Evolutionary conservation across 2,329 filamentous ascomycete genomes (phyloP).

Genomic region (Verticillium dahliae): DNA sequence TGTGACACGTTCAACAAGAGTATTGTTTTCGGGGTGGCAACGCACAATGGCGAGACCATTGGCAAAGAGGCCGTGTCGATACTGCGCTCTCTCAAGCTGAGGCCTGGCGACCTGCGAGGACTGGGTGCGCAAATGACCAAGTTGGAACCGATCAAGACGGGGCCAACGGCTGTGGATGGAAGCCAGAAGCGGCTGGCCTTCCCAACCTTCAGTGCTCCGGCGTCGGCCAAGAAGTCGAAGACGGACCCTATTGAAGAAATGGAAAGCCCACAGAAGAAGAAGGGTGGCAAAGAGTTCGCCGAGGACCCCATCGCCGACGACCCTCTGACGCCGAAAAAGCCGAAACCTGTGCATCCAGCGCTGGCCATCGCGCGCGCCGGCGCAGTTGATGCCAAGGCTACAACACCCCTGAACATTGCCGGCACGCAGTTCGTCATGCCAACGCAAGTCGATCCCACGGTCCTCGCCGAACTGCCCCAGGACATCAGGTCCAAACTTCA

Average conservation of each 20-base stretch:
- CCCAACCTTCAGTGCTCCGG: slow-evolving; percentile 40
- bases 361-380: slow-evolving; percentile 43
- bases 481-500: slow-evolving; percentile 72
- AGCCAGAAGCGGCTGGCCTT: slow-evolving; percentile 79
- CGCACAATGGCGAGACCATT: slow-evolving; percentile 64
- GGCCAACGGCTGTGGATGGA: slow-evolving; percentile 51
- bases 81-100: slow-evolving; percentile 73
- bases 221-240: slow-evolving; percentile 29
- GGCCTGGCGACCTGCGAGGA: slow-evolving; percentile 86
- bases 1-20: slow-evolving; percentile 95
- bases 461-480: slow-evolving; percentile 74
- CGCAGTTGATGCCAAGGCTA: slow-evolving; percentile 48
- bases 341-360: slow-evolving; percentile 44
- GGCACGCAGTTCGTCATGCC: slow-evolving; percentile 93
- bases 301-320: slow-evolving; percentile 51
- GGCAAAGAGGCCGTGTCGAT: slow-evolving; percentile 81
- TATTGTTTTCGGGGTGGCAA: slow-evolving; percentile 73
- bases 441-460: slow-evolving; percentile 70
- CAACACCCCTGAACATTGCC: slow-evolving; percentile 65
- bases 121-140: slow-evolving; percentile 92
- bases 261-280: slow-evolving; percentile 26
- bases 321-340: slow-evolving; percentile 45
- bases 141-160: slow-evolving; percentile 68
- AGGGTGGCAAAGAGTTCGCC: slow-evolving; percentile 17
- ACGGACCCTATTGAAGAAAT: slow-evolving; percentile 46